Evolutionary conservation across 1,139 yeast species (phyloP), one percentile per base, ranked within the genome.

Genomic region (Debaryomyces sp.): DNA sequence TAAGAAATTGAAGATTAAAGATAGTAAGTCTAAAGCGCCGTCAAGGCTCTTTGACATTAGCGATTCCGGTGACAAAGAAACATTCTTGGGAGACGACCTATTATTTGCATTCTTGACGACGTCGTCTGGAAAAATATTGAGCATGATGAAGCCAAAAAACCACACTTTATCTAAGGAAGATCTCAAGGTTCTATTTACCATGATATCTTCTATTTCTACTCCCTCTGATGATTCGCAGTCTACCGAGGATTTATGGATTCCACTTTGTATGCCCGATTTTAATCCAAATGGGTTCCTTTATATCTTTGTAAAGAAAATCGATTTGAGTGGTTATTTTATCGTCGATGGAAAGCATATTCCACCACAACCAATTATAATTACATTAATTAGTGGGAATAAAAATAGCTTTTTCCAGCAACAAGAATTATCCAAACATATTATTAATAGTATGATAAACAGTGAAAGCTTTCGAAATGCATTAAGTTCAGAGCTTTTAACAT

Each of bases 181-280:
- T 56, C 46, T 73, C 35, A 61, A 63, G 23, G 57, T 67, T 7
- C 57, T 75, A 24, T 52, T 72, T 7, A 56, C 69, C 9, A 63
- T 70, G 40, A 61, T 74, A 4, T 57, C 67, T 24, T 63, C 70
- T 4, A 24, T 42, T 26, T 53, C 66, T 13, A 67, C 36, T 2
- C 45, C 43, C n/a, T 29, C 37, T 15, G 38, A 37, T 8, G 43
- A 71, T 44, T 33, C 58, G 2, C 47, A 57, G 4, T 50, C 55
- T 1, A 54, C 64, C 18, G 94, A 88, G 56, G 97, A 92, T 59
- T 81, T 90, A 52, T 94, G 98, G 98, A 81, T 90, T 12, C 99
- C 99, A 0, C 75, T 94, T 2, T 94, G 99, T 63, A 77, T 94
- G 66, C 97, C 99, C 0, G 82, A 88, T 55, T 94, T 94, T 71